Conservation (phyloP, 371 early-diverging fungal genomes). For the Circinella minor region DNA sequence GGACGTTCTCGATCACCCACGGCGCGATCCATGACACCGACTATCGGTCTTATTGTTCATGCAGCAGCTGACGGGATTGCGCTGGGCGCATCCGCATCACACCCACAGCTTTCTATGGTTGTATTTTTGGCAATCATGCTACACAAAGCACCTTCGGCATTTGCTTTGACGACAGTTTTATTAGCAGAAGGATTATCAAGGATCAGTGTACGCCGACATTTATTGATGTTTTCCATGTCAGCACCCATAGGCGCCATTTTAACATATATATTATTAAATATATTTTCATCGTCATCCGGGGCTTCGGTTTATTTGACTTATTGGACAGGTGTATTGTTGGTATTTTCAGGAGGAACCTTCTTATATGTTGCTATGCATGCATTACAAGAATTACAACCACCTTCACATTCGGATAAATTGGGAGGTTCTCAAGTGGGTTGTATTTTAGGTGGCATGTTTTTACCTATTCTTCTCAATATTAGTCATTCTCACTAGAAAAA, state of each 20-base stretch:
- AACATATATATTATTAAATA: slow-evolving; percentile 66
- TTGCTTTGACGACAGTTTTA: slow-evolving; percentile 87
- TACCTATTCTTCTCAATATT: slow-evolving; percentile 35
- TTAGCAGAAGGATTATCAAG: slow-evolving; percentile 74
- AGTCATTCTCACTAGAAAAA: slow-evolving; percentile 32
- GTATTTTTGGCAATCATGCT: slow-evolving; percentile 96
- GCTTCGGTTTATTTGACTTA: slow-evolving; percentile 52
- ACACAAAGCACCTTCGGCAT: slow-evolving; percentile 95
- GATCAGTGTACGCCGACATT: slow-evolving; percentile 71
- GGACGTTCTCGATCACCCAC: slow-evolving; percentile 13
- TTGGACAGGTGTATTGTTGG: slow-evolving; percentile 84
- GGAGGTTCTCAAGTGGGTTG: slow-evolving; percentile 21
- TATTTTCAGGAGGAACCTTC: slow-evolving; percentile 91
- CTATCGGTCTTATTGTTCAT: slow-evolving; percentile 91
- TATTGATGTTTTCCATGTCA: slow-evolving; percentile 82
- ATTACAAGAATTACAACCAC: slow-evolving; percentile 35
- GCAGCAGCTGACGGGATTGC: slow-evolving; percentile 96
- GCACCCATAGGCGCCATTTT: slow-evolving; percentile 85
- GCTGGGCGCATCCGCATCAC: slow-evolving; percentile 77
- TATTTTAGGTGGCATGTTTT: slow-evolving; percentile 41
- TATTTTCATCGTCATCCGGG: slow-evolving; percentile 29
- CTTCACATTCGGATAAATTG: slow-evolving; percentile 18
- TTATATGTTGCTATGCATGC: slow-evolving; percentile 88
- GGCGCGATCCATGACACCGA: slow-evolving; percentile 45
- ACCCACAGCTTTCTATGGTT: slow-evolving; percentile 78